Evolutionary conservation across 441 rosid genomes (phyloP).

Genomic region (Erodium texanum): DNA sequence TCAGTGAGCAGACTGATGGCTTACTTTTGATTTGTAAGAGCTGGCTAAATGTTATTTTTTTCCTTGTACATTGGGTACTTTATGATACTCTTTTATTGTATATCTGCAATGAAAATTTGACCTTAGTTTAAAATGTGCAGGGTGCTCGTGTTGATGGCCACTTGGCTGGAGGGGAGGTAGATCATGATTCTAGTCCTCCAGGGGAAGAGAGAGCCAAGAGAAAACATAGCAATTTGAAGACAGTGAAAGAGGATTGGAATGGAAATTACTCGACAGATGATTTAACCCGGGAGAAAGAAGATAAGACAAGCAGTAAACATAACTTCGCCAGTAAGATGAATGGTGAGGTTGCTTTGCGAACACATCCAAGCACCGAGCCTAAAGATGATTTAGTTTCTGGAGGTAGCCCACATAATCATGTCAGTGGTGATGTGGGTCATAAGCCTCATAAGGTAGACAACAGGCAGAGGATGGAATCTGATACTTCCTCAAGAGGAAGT

Average conservation of each 20-base stretch:
- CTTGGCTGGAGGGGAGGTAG: too few relatives aligned
- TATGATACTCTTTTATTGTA: not conserved
- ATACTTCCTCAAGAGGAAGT: slow-evolving; percentile 28
- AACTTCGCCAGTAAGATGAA: not conserved
- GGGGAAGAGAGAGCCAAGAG: slow-evolving; percentile 16
- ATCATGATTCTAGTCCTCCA: slow-evolving; percentile 4
- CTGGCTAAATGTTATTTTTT: slow-evolving; percentile 33
- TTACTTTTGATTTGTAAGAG: slow-evolving; percentile 76
- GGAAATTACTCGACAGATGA: not conserved
- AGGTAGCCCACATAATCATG: slow-evolving; percentile 18
- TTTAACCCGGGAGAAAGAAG: not conserved
- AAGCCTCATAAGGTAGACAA: slow-evolving; percentile 21
- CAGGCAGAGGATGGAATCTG: slow-evolving; percentile 14
- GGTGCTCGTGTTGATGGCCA: not conserved
- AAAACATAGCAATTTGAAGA: slow-evolving; percentile 5
- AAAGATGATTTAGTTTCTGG: slow-evolving; percentile 12
- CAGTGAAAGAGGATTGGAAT: slow-evolving; percentile 10
- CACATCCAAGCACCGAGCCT: slow-evolving; percentile 13
- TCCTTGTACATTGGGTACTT: slow-evolving; percentile 14
- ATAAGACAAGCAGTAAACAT: not conserved
- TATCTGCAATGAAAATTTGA: not conserved
- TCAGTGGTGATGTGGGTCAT: slow-evolving; percentile 29
- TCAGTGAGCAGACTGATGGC: slow-evolving; percentile 73
- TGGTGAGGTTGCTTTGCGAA: slow-evolving; percentile 14
- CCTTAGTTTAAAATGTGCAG: not conserved